Conservation (phyloP, 2,329 filamentous ascomycete species). For the Fusarium veterinarium region DNA sequence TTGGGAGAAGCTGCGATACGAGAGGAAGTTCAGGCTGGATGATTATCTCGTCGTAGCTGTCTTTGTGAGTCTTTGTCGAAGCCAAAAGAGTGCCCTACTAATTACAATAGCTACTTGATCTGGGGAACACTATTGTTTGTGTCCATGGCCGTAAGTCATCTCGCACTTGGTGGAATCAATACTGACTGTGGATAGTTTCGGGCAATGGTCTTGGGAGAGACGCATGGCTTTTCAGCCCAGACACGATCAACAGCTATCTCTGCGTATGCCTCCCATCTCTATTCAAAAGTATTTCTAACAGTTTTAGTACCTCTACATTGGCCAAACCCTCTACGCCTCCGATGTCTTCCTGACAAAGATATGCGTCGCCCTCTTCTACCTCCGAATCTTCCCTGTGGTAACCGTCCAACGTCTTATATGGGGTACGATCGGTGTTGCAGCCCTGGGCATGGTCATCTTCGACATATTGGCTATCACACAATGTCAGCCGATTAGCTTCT, state of each 20-base stretch:
- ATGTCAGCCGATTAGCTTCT: constrained; percentile 14
- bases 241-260: background rate
- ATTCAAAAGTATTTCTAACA: background rate
- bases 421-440: background rate
- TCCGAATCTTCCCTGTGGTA: constrained; percentile 19
- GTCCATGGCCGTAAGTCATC: background rate
- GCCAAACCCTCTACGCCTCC: constrained; percentile 16
- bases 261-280: background rate
- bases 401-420: constrained; percentile 6
- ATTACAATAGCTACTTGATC: background rate
- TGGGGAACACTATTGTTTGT: background rate
- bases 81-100: accelerated
- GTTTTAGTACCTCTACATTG: background rate
- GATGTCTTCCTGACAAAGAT: constrained; percentile 9
- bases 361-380: constrained; percentile 18
- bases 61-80: background rate
- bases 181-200: background rate
- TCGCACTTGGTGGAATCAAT: accelerated
- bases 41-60: background rate
- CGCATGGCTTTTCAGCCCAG: constrained; percentile 3
- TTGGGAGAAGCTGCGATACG: background rate
- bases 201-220: constrained; percentile 10
- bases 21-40: background rate
- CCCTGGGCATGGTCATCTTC: background rate
- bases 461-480: background rate